A percentile compares a stretch with the other conserved stretches of the same genome.
These are phyloP conservation scores for Alternaria gaisen DNA, from an alignment of 2,329 filamentous ascomycete species.

Conservation along the genomic window DNA sequence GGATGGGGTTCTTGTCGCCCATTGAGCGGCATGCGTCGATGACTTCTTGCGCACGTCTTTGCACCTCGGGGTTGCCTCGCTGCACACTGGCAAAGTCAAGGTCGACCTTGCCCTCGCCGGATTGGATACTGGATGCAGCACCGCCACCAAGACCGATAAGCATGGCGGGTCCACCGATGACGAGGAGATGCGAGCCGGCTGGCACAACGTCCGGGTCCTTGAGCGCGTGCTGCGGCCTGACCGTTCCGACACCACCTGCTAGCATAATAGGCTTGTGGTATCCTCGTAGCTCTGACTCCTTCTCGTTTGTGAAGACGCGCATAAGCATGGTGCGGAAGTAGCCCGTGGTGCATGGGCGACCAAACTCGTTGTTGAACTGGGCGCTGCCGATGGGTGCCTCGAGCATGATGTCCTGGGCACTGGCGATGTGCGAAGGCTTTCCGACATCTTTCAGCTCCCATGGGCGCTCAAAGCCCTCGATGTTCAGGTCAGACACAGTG, in stretches of 20 bases:
- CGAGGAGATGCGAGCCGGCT: constrained; percentile 88
- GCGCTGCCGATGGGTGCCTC: constrained; percentile 96
- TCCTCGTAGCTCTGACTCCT: constrained; percentile 77
- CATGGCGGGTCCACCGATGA: constrained; percentile 96
- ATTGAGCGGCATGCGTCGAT: constrained; percentile 93
- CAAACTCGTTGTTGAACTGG: constrained; percentile 98
- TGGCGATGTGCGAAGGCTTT: constrained; percentile 89
- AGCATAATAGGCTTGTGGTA: constrained; percentile 99
- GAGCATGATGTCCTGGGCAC: constrained; percentile 95
- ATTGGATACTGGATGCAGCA: constrained; percentile 89
- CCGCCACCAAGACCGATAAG: constrained; percentile 95
- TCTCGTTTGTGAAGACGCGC: constrained; percentile 67
- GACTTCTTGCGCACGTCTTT: constrained; percentile 94
- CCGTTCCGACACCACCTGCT: constrained; percentile 92
- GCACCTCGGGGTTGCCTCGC: constrained; percentile 95
- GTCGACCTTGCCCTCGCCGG: constrained; percentile 87
- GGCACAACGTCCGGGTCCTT: constrained; percentile 83
- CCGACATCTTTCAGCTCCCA: constrained; percentile 89
- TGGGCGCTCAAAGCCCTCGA: constrained; percentile 81
- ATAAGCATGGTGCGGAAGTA: constrained; percentile 91
- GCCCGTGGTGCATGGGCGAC: constrained; percentile 84
- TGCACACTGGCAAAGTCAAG: constrained; percentile 98
- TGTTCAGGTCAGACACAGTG: constrained; percentile 92
- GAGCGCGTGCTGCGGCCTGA: constrained; percentile 87
- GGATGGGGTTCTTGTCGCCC: constrained; percentile 85